phyloP scores from a whole-genome alignment of 352 stramenopile species.

The Phytophthora pseudosyringae region DNA sequence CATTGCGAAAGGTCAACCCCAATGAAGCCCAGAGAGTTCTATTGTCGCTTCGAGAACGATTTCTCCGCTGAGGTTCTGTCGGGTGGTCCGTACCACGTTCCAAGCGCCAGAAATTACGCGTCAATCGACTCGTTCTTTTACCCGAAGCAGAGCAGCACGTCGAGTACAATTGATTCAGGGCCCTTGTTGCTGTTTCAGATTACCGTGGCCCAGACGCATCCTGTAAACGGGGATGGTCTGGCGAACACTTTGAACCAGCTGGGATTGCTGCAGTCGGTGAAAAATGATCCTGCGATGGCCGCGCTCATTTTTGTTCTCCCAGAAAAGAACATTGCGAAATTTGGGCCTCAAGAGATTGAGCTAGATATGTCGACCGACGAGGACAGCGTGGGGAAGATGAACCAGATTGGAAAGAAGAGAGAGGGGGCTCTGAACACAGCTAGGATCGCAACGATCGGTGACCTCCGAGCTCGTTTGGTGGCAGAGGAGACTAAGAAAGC shows the following conservation, averaged over 20 bases:
- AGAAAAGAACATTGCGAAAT: not conserved
- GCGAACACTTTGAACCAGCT: not conserved
- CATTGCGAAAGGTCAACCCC: no score
- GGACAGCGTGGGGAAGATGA: not conserved
- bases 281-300: not conserved
- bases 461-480: not conserved
- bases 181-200: constrained; percentile 13
- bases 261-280: not conserved
- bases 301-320: not conserved
- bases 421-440: not conserved
- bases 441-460: not conserved
- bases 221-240: constrained; percentile 7
- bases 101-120: constrained; percentile 4
- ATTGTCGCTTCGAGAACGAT: not conserved
- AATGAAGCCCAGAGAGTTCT: no score
- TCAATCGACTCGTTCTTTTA: constrained; percentile 22
- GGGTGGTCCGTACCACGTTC: constrained; percentile 5
- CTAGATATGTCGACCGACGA: not conserved
- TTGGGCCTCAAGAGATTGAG: not conserved
- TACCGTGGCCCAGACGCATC: constrained; percentile 2
- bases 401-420: not conserved
- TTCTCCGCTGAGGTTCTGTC: constrained; percentile 3
- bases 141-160: not conserved
- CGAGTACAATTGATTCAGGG: not conserved
- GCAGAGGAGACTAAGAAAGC: no score